These are phyloP conservation scores for Millerozyma acaciae DNA, from an alignment of 805 yeast species.

Conservation along the genomic window DNA sequence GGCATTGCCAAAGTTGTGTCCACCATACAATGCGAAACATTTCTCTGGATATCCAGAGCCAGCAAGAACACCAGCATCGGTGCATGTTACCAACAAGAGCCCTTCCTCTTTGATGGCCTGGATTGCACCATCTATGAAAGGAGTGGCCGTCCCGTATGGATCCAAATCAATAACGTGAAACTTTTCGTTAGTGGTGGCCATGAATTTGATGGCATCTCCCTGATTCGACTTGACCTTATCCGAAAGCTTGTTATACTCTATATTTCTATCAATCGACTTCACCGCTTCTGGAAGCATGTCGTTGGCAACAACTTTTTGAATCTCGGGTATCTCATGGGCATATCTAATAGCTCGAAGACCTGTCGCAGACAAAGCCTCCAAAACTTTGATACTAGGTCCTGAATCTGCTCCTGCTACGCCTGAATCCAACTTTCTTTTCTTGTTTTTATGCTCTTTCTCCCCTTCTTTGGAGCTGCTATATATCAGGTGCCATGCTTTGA, in stretches of 20 bases:
- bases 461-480: conserved; percentile 23
- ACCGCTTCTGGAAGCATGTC: conserved; percentile 88
- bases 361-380: conserved; percentile 93
- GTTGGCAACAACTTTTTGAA: conserved; percentile 76
- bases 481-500: conserved; percentile 78
- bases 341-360: conserved; percentile 93
- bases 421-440: conserved; percentile 13
- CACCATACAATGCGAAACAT: conserved; percentile 93
- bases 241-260: conserved; percentile 58
- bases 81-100: conserved; percentile 83
- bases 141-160: conserved; percentile 97
- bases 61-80: conserved; percentile 93
- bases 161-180: conserved; percentile 91
- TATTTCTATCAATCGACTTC: conserved; percentile 67
- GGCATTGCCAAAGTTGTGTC: conserved; percentile 71
- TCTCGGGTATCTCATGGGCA: conserved; percentile 83
- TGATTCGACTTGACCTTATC: conserved; percentile 60
- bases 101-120: conserved; percentile 85
- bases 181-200: conserved; percentile 47
- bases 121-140: conserved; percentile 89
- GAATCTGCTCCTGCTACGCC: conserved; percentile 3
- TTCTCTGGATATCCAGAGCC: conserved; percentile 97
- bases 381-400: conserved; percentile 55
- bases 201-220: conserved; percentile 88
- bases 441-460: conserved; percentile 3